Conservation (phyloP, 371 early-diverging fungal genomes). For the Lichtheimia corymbifera region DNA sequence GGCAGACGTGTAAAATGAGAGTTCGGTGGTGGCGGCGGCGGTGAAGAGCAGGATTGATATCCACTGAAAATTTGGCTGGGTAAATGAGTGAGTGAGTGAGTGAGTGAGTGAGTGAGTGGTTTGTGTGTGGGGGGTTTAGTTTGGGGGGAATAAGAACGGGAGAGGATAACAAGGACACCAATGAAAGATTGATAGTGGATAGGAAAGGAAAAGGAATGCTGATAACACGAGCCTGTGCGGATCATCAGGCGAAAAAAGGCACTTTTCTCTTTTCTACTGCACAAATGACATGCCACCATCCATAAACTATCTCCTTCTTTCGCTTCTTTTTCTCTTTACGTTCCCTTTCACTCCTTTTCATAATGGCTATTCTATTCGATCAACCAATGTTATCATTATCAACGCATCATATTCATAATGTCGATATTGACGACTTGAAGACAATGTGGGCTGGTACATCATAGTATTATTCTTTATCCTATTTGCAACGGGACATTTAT, state of each 20-base stretch:
- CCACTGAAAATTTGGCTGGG: too few species aligned
- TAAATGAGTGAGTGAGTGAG: too few species aligned
- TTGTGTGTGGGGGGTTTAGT: not conserved
- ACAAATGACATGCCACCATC: not conserved
- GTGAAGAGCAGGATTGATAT: too few species aligned
- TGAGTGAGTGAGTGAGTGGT: too few species aligned
- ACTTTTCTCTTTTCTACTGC: constrained; percentile 1
- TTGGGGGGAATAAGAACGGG: too few species aligned
- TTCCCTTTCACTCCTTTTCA: not conserved
- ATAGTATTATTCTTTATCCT: not conserved
- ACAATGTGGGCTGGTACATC: constrained; percentile 14
- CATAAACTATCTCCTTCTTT: constrained; percentile 8
- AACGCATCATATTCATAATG: constrained; percentile 7
- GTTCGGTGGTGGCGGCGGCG: too few species aligned
- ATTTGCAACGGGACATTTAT: too few species aligned
- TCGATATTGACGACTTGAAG: constrained; percentile 10
- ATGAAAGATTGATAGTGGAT: too few species aligned
- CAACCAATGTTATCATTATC: constrained; percentile 15
- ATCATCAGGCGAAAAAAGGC: constrained; percentile 1
- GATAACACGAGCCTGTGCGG: too few species aligned
- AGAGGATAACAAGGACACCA: too few species aligned
- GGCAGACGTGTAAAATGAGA: not conserved
- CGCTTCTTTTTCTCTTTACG: constrained; percentile 1
- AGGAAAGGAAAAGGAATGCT: too few species aligned
- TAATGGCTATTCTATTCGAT: constrained; percentile 8